Base-by-base conservation (phyloP, 83 land plant species). In the Diphasiastrum complanatum region DNA sequence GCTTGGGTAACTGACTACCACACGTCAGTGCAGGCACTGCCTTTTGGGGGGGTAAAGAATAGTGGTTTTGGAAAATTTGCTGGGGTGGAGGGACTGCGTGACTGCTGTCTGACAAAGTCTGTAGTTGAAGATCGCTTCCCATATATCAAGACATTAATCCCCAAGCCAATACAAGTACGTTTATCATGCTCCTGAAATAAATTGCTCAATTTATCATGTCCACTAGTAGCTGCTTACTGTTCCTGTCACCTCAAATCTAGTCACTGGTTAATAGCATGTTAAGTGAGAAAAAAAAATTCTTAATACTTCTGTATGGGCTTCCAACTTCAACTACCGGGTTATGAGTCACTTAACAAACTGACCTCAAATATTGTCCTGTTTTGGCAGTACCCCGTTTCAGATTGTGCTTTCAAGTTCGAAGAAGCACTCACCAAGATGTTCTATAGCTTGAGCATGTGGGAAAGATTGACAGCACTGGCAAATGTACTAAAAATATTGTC, bases 41-140 rank as follows among this genome's bases (percentile, higher is more conserved):
- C 96, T 22, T 90, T 90, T 76, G 96, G 96, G 18, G 96, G 96
- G 14, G 89, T 90, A 14, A 86, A 83, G 63, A 64, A 86, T 34
- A 90, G 96, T 64, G 96, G 96, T 14, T 90, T 90, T 64, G 96
- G 92, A 58, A 72, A 85, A 69, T 83, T 90, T 68, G 96, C 89
- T 56, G 96, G 92, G 3, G 74, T 83, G 34, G 96, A 90, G 64
- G 96, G 96, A 10, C 68, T 90, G 28, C 75, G 96, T 56, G 86
- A 84, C 18, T 88, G 89, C 67, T 88, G 95, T 64, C 65, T 85
- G 45, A 73, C 80, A 19, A 85, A 88, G 62, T 73, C 95, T 6
- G 83, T 88, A 12, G 87, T 77, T 5, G 96, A 86, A 69, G 96
- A 90, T 45, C 82, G 92, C n/a, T 83, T 87, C 81, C 86, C 88